Base-by-base conservation (phyloP, 2,329 filamentous ascomycete species). In the Cordyceps militaris region DNA sequence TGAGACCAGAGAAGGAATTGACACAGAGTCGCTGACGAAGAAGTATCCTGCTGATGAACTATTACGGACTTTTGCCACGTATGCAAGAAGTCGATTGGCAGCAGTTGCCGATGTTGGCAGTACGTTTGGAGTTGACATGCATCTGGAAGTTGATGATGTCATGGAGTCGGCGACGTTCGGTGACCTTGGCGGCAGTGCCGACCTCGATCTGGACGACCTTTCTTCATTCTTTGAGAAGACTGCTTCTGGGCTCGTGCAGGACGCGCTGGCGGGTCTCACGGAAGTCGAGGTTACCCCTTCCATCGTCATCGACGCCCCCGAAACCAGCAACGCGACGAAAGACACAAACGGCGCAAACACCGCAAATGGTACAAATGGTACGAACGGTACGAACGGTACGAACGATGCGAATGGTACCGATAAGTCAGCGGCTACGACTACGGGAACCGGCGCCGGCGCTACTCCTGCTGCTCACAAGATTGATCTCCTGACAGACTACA, bases 201-300 rank as follows among this genome's bases (percentile, higher is more conserved):
- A 71, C 23, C 61, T 73, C 4, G 73, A 76, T 56, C 60, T 74
- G 59, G 73, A 74, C 47, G 73, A 76, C 34, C 63, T 75, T 5
- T 73, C 72, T 14, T 74, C 74, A 1, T 73, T 76, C 58, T 72
- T 76, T 50, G 73, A 76, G 56, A 74, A 71, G 62, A 73, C 72
- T 1, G 70, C 74, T 6, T 73, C 71, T 1, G 71, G 71, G 13
- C 66, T 76, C 2, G 72, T 75, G 11, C 70, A 75, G 42, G 67
- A 73, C 59, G 72, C 71, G 24, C 63, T 76, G 46, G 73, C 74
- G 34, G 71, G 70, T 23, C 62, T 74, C 50, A 65, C 67, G 5
- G 69, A 73, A 21, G 67, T 67, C 11, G 63, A 66, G 7, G 55
- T 57, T 3, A 14, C 47, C 23, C 38, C 59, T 3, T 53, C 50